Evolutionary conservation across 2,329 filamentous ascomycete species (phyloP).

Genomic region (Neodidymelliopsis sp.): DNA sequence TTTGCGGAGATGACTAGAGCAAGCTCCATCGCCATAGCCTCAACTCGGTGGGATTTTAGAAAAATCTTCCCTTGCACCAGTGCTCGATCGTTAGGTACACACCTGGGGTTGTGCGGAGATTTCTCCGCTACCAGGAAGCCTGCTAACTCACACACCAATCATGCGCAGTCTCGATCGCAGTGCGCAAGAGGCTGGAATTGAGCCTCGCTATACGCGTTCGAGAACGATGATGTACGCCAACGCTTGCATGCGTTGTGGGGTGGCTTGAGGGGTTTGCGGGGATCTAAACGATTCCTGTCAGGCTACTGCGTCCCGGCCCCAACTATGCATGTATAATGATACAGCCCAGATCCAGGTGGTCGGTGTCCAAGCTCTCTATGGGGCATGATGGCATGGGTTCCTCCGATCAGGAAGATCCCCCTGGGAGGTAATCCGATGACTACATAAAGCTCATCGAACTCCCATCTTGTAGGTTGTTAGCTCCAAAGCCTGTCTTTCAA

Average conservation of each 20-base stretch:
- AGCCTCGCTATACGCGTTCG: conserved; percentile 19
- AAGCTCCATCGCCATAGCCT: conserved; percentile 21
- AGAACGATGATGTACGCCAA: conserved; percentile 23
- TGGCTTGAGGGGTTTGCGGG: conserved; percentile 31
- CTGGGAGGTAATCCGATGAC: conserved; percentile 6
- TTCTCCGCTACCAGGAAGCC: conserved; percentile 16
- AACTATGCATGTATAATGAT: conserved; percentile 11
- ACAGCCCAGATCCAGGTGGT: conserved; percentile 24
- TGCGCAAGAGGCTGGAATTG: conserved; percentile 19
- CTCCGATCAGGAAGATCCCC: conserved; percentile 12
- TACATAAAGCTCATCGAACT: conserved; percentile 25
- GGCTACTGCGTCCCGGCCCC: conserved; percentile 25
- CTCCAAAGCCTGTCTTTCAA: conserved; percentile 7
- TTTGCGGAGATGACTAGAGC: conserved; percentile 27
- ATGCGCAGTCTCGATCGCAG: conserved; percentile 3
- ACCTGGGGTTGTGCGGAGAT: conserved; percentile 5
- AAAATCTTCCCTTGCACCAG: conserved; percentile 21
- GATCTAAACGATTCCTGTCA: conserved; percentile 20
- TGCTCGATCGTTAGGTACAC: conserved; percentile 1
- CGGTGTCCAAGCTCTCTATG: conserved; percentile 19
- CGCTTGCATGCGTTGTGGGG: conserved; percentile 28
- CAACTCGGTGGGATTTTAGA: conserved; percentile 13
- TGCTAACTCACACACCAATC: conserved; percentile 8
- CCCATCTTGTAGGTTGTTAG: conserved; percentile 8
- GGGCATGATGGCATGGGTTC: conserved; percentile 27